A percentile compares a stretch with the other conserved stretches of the same genome.
These are phyloP conservation scores for Spongospora subterranea DNA, from an alignment of 208 protist species.

Conservation along the genomic window DNA sequence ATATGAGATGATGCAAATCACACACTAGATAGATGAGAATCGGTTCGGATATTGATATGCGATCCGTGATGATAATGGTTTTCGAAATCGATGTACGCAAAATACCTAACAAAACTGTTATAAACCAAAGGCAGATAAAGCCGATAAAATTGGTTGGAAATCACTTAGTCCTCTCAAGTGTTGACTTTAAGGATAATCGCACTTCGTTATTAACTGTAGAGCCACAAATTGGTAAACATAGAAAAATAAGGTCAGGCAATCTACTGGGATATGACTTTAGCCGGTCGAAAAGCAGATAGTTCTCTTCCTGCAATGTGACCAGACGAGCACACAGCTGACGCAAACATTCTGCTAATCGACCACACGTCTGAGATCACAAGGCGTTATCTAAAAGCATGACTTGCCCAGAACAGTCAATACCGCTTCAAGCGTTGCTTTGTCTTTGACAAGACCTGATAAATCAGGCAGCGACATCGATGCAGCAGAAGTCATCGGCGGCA, in stretches of 20 bases:
- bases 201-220: not conserved
- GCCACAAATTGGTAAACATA: not conserved
- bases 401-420: not conserved
- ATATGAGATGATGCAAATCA: not conserved
- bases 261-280: not conserved
- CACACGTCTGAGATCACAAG: not conserved
- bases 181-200: not conserved
- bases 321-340: constrained; percentile 19
- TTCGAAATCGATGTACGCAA: constrained; percentile 41
- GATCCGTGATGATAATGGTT: not conserved
- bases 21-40: constrained; percentile 21
- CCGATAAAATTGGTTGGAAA: not conserved
- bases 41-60: constrained; percentile 28
- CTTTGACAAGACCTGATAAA: not conserved
- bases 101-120: constrained; percentile 6
- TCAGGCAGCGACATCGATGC: not conserved
- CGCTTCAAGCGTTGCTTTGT: not conserved
- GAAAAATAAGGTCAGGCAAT: not conserved
- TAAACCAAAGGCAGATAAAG: not conserved
- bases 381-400: not conserved
- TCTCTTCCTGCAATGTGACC: constrained; percentile 26
- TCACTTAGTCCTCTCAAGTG: constrained; percentile 20
- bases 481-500: not conserved
- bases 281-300: not conserved
- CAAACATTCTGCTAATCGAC: not conserved